Evolutionary conservation across 352 stramenopile genomes (phyloP), one percentile per base, ranked within the genome.

Genomic region (Pythium scleroteichum): DNA sequence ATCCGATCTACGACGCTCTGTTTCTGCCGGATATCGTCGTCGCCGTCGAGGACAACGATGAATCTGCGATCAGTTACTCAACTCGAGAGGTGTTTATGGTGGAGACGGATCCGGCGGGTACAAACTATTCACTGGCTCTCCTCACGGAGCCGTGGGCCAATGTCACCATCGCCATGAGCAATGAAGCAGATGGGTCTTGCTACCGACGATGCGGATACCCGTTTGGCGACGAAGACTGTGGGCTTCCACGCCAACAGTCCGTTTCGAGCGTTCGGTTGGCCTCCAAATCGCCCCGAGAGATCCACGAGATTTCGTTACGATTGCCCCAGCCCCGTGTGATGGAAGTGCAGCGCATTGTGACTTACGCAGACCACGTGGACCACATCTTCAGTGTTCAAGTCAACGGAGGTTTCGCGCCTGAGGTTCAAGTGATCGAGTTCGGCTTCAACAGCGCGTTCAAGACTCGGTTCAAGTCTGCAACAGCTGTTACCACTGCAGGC

Each of bases 91-190:
- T 88, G 1, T 26, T 63, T 1, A 54, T 91, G 13, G 57, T 58
- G 0, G 81, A 91, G 54, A 85, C 73, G 3, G 35, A 45, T 7
- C 1, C 45, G 0, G 53, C n/a, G 8, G 46, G 49, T 0, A 72
- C 63, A 1, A 35, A 56, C 16, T 93, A 93, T 54, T 66, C 66
- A 0, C 69, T 93, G 23, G 54, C 70, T 16, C 53, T 93, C 0
- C 22, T 66, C 17, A 88, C 78, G 0, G 84, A 93, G 47, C 84
- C 81, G 2, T 93, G 78, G 65, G 71, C 79, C 1, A 83, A 87
- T 29, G 81, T 93, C 12, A 91, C 81, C 1, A 76, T 93, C 26
- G 76, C 81, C 2, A 88, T 93, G 69, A 90, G 78, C 48, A 93
- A 91, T 42, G 81, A 93, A 56, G 76, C 65, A 3, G 75, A 87